A percentile compares a stretch with the other conserved stretches of the same genome.
Conservation (phyloP, 345 rosid genomes). For the Gossypium mustelinum region DNA sequence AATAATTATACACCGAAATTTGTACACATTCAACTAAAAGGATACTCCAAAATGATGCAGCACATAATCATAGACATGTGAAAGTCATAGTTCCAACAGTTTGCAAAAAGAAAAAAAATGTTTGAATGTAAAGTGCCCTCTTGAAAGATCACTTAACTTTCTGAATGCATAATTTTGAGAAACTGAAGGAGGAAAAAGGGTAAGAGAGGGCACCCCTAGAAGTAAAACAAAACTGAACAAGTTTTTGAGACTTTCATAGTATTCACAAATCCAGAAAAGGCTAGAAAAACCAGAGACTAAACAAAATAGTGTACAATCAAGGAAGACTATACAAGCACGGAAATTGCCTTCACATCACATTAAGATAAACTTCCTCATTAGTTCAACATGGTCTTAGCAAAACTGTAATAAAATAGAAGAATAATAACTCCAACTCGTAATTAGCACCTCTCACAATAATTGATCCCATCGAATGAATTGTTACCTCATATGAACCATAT, state of each 20-base stretch:
- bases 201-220: background rate
- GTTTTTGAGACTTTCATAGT: background rate
- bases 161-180: background rate
- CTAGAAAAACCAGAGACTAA: background rate
- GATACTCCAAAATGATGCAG: constrained; percentile 3
- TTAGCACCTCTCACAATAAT: background rate
- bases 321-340: background rate
- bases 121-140: background rate
- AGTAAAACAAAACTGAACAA: constrained; percentile 11
- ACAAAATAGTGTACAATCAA: background rate
- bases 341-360: background rate
- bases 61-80: background rate
- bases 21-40: background rate
- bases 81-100: background rate
- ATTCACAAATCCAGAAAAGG: background rate
- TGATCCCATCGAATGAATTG: background rate
- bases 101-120: background rate
- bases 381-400: background rate
- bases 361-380: background rate
- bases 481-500: constrained; percentile 97
- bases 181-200: background rate
- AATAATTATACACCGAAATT: background rate
- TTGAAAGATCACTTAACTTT: background rate
- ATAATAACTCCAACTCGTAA: background rate
- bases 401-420: background rate